These are phyloP conservation scores for Elsinoe arachidis DNA, from an alignment of 2,329 filamentous ascomycete genomes.

Conservation along the genomic window DNA sequence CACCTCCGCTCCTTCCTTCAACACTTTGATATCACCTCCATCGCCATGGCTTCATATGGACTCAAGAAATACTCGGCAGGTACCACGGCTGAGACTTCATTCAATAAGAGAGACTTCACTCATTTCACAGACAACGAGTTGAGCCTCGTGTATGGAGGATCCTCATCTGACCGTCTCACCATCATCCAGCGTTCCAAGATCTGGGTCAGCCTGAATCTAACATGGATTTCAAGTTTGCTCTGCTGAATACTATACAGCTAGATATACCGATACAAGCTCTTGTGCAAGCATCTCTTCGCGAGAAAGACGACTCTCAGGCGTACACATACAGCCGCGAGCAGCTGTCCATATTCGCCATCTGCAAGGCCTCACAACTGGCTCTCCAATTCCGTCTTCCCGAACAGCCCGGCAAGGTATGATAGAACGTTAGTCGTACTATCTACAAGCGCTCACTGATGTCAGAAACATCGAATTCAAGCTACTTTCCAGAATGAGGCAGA, in stretches of 20 bases:
- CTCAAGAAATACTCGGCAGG: constrained; percentile 6
- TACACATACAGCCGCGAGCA: constrained; percentile 30
- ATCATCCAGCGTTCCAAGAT: not conserved
- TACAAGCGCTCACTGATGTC: not conserved
- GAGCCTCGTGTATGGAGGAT: not conserved
- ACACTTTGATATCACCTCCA: not conserved
- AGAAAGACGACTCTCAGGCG: constrained; percentile 17
- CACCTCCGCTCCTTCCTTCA: not conserved
- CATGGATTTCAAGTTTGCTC: not conserved
- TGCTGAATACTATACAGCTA: not conserved
- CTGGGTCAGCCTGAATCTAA: not conserved
- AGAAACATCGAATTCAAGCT: constrained; percentile 27
- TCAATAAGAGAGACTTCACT: not conserved
- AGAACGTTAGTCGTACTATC: not conserved
- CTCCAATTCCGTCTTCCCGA: constrained; percentile 32
- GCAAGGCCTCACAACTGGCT: constrained; percentile 32
- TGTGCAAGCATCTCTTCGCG: not conserved
- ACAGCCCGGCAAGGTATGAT: constrained; percentile 25
- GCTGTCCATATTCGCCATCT: constrained; percentile 37
- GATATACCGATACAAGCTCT: not conserved
- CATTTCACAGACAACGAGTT: not conserved
- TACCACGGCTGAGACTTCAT: not conserved
- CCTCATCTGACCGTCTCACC: not conserved
- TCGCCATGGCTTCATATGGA: not conserved
- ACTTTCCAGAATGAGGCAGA: constrained; percentile 21